Evolutionary conservation across 164 flowering plant genomes (phyloP), one percentile per base, ranked within the genome.

Genomic region (Vitis rupestris): DNA sequence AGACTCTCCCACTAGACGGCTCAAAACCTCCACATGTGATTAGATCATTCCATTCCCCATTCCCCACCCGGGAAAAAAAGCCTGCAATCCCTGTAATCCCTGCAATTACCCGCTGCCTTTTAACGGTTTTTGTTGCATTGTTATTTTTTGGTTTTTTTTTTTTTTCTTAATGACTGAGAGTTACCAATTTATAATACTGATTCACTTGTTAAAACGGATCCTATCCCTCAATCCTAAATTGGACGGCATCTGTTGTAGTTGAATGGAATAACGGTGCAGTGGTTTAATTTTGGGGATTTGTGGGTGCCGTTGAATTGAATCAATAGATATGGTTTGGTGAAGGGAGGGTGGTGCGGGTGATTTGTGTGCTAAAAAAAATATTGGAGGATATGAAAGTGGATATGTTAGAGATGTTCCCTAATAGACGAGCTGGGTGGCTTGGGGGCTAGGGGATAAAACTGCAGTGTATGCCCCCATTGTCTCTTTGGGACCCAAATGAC

Each of bases 1-100:
- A 14, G 85, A 79, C 44, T 82, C 87, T 50, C 84, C 86, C 0
- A 77, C 79, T 14, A 66, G 80, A 68, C 76, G 82, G 49, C 76
- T 76, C 49, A 75, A 78, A 71, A 78, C 73, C 78, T 68, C 75
- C 65, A 68, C 23, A 62, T 31, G 56, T 37, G 70, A 74, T 17
- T 68, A 64, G 75, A 51, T 48, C 50, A 50, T 50, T 8, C 49
- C 51, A 29, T 55, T 64, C 27, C 37, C 8, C 9, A 48, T 19
- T 14, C 27, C 5, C 17, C 13, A 15, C n/a, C 48, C 15, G 9
- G 16, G 10, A 17, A 8, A 50, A 9, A 29, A 19, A 12, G 15
- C 15, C 13, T 15, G 37, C 7, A 60, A 50, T 10, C 58, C 50
- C 30, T 54, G 14, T 55, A 56, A 37, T 19, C 13, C 2, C 9